Evolutionary conservation across 2,329 filamentous ascomycete species (phyloP).

Genomic region (Trichoderma sp.): DNA sequence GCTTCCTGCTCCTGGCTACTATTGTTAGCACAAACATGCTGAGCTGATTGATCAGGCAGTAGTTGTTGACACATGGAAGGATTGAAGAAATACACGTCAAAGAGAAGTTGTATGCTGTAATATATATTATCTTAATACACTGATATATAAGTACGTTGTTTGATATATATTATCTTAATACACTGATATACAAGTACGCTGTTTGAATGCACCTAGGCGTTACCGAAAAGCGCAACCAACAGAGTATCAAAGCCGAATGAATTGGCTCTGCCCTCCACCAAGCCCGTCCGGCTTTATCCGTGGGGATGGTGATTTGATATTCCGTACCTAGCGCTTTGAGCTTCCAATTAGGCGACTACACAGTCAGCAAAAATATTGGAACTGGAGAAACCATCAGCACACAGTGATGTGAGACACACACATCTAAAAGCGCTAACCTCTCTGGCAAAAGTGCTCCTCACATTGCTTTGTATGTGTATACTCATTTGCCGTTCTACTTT

Average conservation of each 20-base stretch:
- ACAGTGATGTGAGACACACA: neutral
- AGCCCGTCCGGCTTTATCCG: neutral
- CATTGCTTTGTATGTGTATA: too few species aligned
- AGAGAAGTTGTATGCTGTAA: neutral
- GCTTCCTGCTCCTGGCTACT: neutral
- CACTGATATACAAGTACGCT: neutral
- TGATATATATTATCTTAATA: neutral
- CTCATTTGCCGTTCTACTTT: too few species aligned
- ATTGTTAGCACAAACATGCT: neutral
- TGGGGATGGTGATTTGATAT: neutral
- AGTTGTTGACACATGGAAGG: neutral
- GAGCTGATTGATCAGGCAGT: neutral
- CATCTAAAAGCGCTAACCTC: neutral
- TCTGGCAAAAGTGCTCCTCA: neutral
- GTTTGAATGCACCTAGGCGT: neutral
- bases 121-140: neutral
- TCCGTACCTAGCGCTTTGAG: neutral
- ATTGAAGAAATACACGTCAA: neutral
- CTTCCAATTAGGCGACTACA: neutral
- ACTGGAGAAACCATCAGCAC: neutral
- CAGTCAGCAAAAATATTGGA: neutral
- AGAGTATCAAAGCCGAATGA: neutral
- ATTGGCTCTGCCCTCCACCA: too few species aligned
- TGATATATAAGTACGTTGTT: neutral
- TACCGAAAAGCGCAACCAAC: neutral